A percentile compares a stretch with the other conserved stretches of the same genome.
Evolutionary conservation across 345 rosid species (phyloP).

Genomic region (Theobroma cacao): DNA sequence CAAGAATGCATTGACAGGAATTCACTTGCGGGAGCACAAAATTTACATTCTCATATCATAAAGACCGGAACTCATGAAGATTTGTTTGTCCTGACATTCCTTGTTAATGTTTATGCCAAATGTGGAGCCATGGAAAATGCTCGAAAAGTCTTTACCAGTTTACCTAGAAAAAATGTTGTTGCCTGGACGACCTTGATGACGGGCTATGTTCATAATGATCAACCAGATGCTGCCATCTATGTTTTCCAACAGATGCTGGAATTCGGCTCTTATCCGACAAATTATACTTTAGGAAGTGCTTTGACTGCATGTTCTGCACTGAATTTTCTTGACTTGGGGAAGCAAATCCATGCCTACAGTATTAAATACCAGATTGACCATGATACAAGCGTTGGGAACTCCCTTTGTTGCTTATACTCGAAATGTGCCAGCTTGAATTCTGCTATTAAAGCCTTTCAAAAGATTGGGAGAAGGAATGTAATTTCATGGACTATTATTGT

Average conservation of each 20-base stretch:
- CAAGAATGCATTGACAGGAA: conserved; percentile 42
- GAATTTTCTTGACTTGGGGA: conserved; percentile 35
- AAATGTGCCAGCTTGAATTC: conserved; percentile 37
- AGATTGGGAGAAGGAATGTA: conserved; percentile 41
- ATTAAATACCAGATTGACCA: conserved; percentile 42
- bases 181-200: conserved; percentile 52
- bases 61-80: conserved; percentile 41
- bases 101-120: conserved; percentile 50
- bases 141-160: conserved; percentile 28
- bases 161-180: conserved; percentile 33
- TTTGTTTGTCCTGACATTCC: conserved; percentile 35
- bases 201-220: conserved; percentile 46
- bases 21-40: conserved; percentile 29
- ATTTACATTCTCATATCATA: conserved; percentile 48
- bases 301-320: conserved; percentile 46
- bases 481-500: conserved; percentile 59
- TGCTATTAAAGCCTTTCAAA: conserved; percentile 38
- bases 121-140: conserved; percentile 43
- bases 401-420: conserved; percentile 60
- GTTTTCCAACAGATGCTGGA: conserved; percentile 45
- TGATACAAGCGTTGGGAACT: conserved; percentile 51
- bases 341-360: conserved; percentile 51
- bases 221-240: conserved; percentile 35
- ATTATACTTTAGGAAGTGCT: conserved; percentile 41
- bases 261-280: conserved; percentile 44